Percentiles rank a stretch among this genome's conserved stretches.
These are phyloP conservation scores for Trichaptum fuscoviolaceum DNA, from an alignment of 768 basidiomycete genomes.

Conservation along the genomic window DNA sequence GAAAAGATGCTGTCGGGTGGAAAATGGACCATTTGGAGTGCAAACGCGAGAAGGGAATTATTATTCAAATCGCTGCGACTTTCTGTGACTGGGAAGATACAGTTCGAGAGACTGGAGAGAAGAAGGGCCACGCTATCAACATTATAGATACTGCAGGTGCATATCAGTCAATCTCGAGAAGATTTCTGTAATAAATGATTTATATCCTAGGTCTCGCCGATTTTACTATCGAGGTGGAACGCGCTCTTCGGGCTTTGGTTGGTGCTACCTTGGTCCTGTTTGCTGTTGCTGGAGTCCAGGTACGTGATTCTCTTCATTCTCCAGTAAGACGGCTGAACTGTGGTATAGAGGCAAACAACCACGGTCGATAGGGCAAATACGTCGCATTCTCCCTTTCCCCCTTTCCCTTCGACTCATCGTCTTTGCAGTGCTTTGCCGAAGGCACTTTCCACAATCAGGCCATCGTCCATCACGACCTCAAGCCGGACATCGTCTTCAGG, in stretches of 20 bases:
- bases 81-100: slow-evolving; percentile 93
- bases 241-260: slow-evolving; percentile 92
- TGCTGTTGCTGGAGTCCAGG: slow-evolving; percentile 95
- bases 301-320: slow-evolving; percentile 17
- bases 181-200: slow-evolving; percentile 2
- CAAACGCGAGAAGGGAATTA: slow-evolving; percentile 98
- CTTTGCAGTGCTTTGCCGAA: too few relatives aligned
- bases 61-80: slow-evolving; percentile 97
- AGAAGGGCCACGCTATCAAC: slow-evolving; percentile 88
- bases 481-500: too few relatives aligned
- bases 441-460: too few relatives aligned
- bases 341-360: slow-evolving; percentile 84
- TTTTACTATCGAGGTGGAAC: slow-evolving; percentile 98
- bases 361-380: slow-evolving; percentile 99
- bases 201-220: slow-evolving; percentile 84
- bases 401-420: too few relatives aligned
- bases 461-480: too few relatives aligned
- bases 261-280: slow-evolving; percentile 95
- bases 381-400: too few relatives aligned
- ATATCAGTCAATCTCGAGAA: slow-evolving; percentile 9
- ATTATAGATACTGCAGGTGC: slow-evolving; percentile 97
- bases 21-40: slow-evolving; percentile 99
- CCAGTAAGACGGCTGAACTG: background rate
- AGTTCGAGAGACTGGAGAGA: slow-evolving; percentile 52
- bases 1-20: slow-evolving; percentile 91